Base-by-base conservation (phyloP, 106 monocot species). In the Hemerocallis citrina region DNA sequence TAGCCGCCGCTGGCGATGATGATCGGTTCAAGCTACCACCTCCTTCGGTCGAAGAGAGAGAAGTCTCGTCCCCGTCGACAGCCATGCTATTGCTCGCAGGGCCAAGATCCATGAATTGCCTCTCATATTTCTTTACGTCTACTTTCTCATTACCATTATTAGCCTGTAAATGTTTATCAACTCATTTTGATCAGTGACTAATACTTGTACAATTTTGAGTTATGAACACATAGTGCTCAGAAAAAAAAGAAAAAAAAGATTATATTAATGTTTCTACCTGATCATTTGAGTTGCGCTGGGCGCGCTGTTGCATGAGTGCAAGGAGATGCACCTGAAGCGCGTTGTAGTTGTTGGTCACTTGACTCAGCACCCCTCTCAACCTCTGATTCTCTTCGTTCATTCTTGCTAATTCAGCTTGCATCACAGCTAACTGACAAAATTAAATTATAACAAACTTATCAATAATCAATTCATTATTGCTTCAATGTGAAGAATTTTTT, bases 91-190 rank as follows among this genome's bases (percentile, higher is more conserved):
- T n/a, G 3, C 27, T 28, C 1, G 59, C 66, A 0, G 74, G 46
- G 6, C 44, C 76, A 0, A 91, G 77, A 65, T 91, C 90, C 50
- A 91, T 72, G 87, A 96, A 96, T 36, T 96, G 90, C 44, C 90
- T 66, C 19, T 58, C 49, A 19, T 61, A 21, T 16, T 25, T 61
- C 29, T 37, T 55, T 9, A 22, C 57, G n/a, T 35, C 67, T 3
- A 10, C 23, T 27, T 61, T 62, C 25, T 42, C 55, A 6, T 29
- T 57, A 3, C 28, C 36, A 62, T 58, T 27, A 54, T 25, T 54
- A 1, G n/a, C n/a, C n/a, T n/a, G n/a, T n/a, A n/a, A n/a, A n/a
- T n/a, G n/a, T n/a, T n/a, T n/a, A n/a, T n/a, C n/a, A n/a, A n/a
- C n/a, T n/a, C n/a, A n/a, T n/a, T n/a, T n/a, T n/a, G n/a, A n/a